phyloP scores from a whole-genome alignment of 2,329 filamentous ascomycete species.

The Phaeosphaeria sp. region DNA sequence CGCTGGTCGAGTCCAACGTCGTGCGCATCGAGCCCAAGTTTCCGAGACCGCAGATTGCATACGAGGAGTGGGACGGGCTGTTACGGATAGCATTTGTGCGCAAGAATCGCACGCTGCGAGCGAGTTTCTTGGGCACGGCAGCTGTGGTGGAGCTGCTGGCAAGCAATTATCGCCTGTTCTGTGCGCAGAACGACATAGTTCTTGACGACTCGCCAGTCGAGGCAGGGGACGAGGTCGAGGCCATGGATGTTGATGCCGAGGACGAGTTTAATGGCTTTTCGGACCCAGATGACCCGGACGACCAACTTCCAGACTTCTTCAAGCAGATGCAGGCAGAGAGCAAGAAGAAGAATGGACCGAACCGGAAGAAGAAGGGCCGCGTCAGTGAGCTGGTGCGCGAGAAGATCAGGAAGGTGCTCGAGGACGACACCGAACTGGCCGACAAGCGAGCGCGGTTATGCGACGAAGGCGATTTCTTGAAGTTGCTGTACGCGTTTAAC shows the following conservation, averaged over 20 bases:
- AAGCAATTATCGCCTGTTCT: constrained; percentile 88
- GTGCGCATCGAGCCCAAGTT: constrained; percentile 88
- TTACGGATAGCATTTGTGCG: constrained; percentile 81
- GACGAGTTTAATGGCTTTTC: constrained; percentile 58
- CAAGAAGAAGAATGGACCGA: constrained; percentile 60
- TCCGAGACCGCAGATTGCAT: constrained; percentile 85
- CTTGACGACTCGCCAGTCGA: constrained; percentile 67
- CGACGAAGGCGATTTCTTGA: constrained; percentile 91
- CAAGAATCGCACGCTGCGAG: constrained; percentile 88
- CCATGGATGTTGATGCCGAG: constrained; percentile 56
- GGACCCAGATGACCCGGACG: constrained; percentile 64
- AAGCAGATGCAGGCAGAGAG: constrained; percentile 63
- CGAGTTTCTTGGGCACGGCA: constrained; percentile 79
- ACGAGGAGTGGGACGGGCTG: constrained; percentile 94
- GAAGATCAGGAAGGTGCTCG: constrained; percentile 85
- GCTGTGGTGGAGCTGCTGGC: constrained; percentile 84
- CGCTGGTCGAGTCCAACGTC: constrained; percentile 88
- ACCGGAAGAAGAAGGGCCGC: constrained; percentile 75
- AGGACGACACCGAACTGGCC: constrained; percentile 78
- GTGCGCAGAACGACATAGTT: constrained; percentile 81
- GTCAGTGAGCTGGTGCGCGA: constrained; percentile 81
- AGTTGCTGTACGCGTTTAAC: constrained; percentile 83
- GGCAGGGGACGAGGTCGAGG: constrained; percentile 50
- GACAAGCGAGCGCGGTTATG: constrained; percentile 85
- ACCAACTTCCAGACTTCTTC: constrained; percentile 85